phyloP scores from a whole-genome alignment of 768 basidiomycete genomes.

The Brasilioporus rufonigricans region DNA sequence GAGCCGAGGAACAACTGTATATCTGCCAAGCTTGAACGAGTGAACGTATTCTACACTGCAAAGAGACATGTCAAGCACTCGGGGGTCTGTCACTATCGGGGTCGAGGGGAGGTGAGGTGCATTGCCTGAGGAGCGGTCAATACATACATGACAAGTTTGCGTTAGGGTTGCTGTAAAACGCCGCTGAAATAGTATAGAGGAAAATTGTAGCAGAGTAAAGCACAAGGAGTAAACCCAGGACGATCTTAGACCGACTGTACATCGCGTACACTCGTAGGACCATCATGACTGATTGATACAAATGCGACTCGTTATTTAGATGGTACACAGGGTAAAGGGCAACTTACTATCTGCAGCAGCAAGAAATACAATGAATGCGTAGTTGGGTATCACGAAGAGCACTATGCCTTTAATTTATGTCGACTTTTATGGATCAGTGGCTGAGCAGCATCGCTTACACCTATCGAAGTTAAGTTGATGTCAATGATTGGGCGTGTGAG shows the following conservation, averaged over 20 bases:
- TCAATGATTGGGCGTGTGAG: neutral
- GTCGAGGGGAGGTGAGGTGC: neutral
- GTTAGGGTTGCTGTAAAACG: conserved; percentile 3
- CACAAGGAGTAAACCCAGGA: conserved; percentile 15
- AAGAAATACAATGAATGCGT: conserved; percentile 15
- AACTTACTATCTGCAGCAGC: conserved; percentile 21
- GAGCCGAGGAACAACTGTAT: conserved; percentile 12
- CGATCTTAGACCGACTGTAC: conserved; percentile 13
- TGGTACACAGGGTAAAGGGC: neutral
- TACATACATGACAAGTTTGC: conserved; percentile 8
- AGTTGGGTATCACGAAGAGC: neutral
- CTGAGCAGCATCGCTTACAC: conserved; percentile 7
- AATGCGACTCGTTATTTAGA: neutral
- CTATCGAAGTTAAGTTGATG: neutral
- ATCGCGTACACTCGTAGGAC: conserved; percentile 26
- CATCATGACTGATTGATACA: conserved; percentile 17
- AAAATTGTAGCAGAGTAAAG: conserved; percentile 8
- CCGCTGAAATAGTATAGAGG: neutral
- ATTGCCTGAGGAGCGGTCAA: neutral
- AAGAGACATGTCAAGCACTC: conserved; percentile 15
- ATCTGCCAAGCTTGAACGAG: neutral
- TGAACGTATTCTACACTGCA: neutral
- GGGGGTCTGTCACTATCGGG: conserved; percentile 9
- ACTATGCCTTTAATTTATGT: conserved; percentile 8
- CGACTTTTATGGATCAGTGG: neutral